Evolutionary conservation across 371 early-diverging fungal genomes (phyloP), one percentile per base, ranked within the genome.

Genomic region (Syncephalastrum contaminatum): DNA sequence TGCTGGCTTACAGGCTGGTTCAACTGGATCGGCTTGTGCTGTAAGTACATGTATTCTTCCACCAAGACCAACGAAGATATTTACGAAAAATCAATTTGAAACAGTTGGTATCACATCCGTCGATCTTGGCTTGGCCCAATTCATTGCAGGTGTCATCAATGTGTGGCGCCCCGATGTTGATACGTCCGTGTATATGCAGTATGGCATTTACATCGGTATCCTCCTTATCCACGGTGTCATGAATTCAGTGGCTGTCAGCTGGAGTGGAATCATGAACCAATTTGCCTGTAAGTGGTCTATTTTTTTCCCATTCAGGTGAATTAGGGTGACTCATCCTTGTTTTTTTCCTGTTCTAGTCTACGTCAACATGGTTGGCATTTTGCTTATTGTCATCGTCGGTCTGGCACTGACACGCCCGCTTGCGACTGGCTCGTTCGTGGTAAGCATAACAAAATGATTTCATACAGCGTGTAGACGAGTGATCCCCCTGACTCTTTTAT

Each of bases 1-100:
- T 82, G 81, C n/a, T 84, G 84, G 84, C 64, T 78, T 16, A 81
- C 81, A 39, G 84, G 82, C 16, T 84, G 84, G 84, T 82, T 73
- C 66, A 84, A 84, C 54, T 78, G 82, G 84, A 72, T 84, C 22
- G 84, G 84, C 61, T 61, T 60, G 62, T 60, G 43, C 52, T 62
- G 53, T 56, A 41, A 40, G 52, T 59, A 45, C 49, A 45, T 15
- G 12, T 45, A 8, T 22, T 30, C 24, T 22, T 30, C 24, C 2
- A 22, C n/a, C 36, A 30, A 30, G 36, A 30, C 0, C 10, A 8
- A 30, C 10, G 7, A 30, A 30, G 10, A 8, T 5, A 15, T 14
- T 21, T 16, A 54, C 19, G 20, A 44, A 39, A 24, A 16, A 16
- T 27, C 21, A 18, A 15, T 44, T 7, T 60, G 10, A 10, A 30